Evolutionary conservation across 1,139 yeast genomes (phyloP).

Genomic region (Lodderomyces parapsilosis): DNA sequence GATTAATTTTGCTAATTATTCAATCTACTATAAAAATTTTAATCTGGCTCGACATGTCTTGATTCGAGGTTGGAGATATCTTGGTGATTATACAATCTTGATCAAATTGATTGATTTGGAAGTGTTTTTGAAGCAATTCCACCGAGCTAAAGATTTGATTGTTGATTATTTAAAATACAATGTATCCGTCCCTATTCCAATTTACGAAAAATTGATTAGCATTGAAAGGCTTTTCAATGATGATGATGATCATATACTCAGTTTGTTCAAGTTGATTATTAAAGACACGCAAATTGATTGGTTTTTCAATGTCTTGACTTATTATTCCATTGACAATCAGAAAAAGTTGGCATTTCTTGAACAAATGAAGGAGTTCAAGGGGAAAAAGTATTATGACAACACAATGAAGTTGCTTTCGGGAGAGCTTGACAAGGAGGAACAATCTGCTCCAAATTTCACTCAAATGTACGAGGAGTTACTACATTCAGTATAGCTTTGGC

Average conservation of each 20-base stretch:
- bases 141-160: conserved; percentile 37
- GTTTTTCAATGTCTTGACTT: conserved; percentile 20
- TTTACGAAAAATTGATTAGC: conserved; percentile 37
- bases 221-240: conserved; percentile 31
- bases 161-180: conserved; percentile 26
- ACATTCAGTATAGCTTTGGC: neutral
- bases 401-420: neutral
- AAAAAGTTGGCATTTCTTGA: conserved; percentile 13
- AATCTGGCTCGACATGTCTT: conserved; percentile 38
- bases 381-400: conserved; percentile 3
- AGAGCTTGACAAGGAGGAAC: neutral
- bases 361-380: conserved; percentile 10
- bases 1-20: conserved; percentile 58
- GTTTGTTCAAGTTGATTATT: conserved; percentile 25
- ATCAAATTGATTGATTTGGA: conserved; percentile 42
- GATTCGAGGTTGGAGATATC: conserved; percentile 28
- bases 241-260: conserved; percentile 24
- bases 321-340: conserved; percentile 17
- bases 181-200: conserved; percentile 30
- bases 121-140: conserved; percentile 27
- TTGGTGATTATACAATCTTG: conserved; percentile 23
- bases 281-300: conserved; percentile 23
- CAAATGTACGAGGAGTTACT: neutral
- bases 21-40: conserved; percentile 26
- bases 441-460: neutral